Conservation (phyloP, 169 alveolate genomes). For the Theileria equi region DNA sequence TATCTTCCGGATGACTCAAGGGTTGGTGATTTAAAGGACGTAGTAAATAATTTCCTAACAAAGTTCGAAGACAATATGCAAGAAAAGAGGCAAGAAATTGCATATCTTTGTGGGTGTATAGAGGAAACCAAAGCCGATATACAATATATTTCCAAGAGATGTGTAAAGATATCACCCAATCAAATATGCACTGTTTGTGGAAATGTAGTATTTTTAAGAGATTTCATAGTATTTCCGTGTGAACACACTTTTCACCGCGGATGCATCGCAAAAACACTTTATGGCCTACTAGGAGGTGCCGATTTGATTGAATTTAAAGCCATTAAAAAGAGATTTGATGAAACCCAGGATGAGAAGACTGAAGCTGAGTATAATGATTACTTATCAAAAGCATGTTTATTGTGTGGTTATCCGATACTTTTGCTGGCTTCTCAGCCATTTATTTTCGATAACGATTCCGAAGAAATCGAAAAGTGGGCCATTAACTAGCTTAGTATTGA, state of each 20-base stretch:
- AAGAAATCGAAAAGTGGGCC: slow-evolving; percentile 49
- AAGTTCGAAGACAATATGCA: slow-evolving; percentile 45
- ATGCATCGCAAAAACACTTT: slow-evolving; percentile 42
- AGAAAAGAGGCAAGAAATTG: slow-evolving; percentile 55
- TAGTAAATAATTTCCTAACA: slow-evolving; percentile 18
- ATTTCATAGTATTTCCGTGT: slow-evolving; percentile 58
- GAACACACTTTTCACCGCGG: slow-evolving; percentile 56
- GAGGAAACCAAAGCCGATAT: slow-evolving; percentile 57
- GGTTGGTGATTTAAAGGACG: slow-evolving; percentile 37
- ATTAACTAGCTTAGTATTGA: slow-evolving; percentile 20
- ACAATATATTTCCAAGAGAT: slow-evolving; percentile 33
- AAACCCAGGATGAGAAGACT: slow-evolving; percentile 27
- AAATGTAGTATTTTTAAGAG: background rate
- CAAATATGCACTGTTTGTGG: slow-evolving; percentile 42
- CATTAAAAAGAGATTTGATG: slow-evolving; percentile 30
- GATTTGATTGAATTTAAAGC: slow-evolving; percentile 39
- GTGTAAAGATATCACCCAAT: slow-evolving; percentile 19
- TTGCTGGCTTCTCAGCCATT: slow-evolving; percentile 59
- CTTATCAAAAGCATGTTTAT: slow-evolving; percentile 48
- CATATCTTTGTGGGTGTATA: slow-evolving; percentile 46
- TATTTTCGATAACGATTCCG: slow-evolving; percentile 16
- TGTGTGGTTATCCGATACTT: slow-evolving; percentile 54
- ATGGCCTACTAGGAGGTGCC: slow-evolving; percentile 24
- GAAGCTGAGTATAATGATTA: slow-evolving; percentile 41
- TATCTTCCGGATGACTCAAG: slow-evolving; percentile 26